Conservation (phyloP, 192 early-diverging fungal genomes). For the Glomus cerebriforme region DNA sequence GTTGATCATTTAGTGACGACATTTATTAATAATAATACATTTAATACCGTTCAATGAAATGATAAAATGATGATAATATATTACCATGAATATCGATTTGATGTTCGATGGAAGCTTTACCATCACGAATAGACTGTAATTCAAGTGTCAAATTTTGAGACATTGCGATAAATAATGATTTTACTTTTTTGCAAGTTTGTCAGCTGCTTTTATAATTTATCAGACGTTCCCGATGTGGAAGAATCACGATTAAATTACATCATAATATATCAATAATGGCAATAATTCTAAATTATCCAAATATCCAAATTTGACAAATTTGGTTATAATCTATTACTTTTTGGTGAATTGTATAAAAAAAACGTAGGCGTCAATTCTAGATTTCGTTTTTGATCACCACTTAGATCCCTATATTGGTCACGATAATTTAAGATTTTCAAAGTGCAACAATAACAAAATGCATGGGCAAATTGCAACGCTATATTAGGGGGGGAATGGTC, state of each 20-base stretch:
- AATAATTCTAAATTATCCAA: no score
- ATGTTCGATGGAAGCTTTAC: conserved; percentile 67
- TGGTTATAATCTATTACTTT: no score
- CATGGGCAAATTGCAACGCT: no score
- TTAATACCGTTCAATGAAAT: not conserved
- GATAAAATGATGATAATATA: not conserved
- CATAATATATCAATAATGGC: no score
- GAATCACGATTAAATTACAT: not conserved
- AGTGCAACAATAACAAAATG: no score
- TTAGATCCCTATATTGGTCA: no score
- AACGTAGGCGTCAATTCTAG: no score
- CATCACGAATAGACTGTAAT: conserved; percentile 48
- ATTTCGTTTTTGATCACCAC: no score
- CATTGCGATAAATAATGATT: not conserved
- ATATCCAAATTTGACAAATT: no score
- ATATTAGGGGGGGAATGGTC: no score
- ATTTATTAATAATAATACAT: not conserved
- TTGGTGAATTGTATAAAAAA: no score
- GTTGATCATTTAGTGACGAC: not conserved
- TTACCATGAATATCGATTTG: conserved; percentile 61
- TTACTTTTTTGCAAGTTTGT: not conserved
- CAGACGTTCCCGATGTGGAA: not conserved
- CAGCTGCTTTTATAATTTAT: not conserved
- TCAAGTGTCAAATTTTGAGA: conserved; percentile 33
- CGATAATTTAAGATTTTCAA: no score